Evolutionary conservation across 1,284 basidiomycete genomes (phyloP).

Genomic region (Ceratobasidium sp.): DNA sequence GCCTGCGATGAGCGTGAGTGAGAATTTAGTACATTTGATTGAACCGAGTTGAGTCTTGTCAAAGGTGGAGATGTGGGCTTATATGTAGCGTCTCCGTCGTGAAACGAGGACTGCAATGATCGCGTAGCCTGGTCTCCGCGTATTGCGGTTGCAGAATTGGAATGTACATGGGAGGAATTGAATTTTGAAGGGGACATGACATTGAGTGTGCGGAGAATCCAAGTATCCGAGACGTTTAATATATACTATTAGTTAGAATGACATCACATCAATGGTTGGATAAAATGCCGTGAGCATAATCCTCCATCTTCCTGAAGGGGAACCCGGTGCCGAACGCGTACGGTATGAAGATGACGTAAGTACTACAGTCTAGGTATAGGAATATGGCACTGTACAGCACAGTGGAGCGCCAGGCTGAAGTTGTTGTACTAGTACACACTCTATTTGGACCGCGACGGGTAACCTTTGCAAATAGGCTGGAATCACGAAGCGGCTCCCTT

Average conservation of each 20-base stretch:
- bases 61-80: background rate
- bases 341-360: no score
- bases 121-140: background rate
- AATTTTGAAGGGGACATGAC: background rate
- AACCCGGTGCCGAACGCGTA: no score
- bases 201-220: background rate
- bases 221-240: background rate
- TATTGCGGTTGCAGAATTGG: background rate
- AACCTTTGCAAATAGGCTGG: no score
- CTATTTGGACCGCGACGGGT: no score
- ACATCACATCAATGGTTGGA: background rate
- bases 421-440: no score
- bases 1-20: background rate
- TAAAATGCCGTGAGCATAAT: conserved; percentile 8
- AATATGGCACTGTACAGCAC: no score
- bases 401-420: no score
- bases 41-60: background rate
- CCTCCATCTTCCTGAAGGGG: no score
- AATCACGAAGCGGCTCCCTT: no score
- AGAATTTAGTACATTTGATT: background rate
- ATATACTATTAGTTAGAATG: background rate
- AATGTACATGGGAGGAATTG: background rate
- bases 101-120: conserved; percentile 14
- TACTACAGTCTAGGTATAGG: no score
- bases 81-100: background rate